These are phyloP conservation scores for Peziza echinospora DNA, from an alignment of 495 filamentous ascomycete genomes.

Conservation along the genomic window DNA sequence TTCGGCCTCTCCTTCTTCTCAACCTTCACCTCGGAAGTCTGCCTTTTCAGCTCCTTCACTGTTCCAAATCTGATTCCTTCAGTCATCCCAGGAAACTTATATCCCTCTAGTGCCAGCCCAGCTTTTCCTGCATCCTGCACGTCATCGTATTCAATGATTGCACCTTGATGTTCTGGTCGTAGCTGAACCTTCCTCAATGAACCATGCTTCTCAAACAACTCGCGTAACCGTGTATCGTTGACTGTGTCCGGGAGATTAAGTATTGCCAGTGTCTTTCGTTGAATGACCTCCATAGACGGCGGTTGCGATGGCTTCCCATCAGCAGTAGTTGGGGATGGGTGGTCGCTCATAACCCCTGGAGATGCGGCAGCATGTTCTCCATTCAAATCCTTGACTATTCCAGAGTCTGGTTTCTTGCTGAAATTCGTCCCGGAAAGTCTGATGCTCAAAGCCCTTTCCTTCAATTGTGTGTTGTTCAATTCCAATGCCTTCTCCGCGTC, in stretches of 20 bases:
- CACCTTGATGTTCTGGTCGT: slow-evolving; percentile 64
- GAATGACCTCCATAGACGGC: slow-evolving; percentile 24
- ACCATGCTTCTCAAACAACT: slow-evolving; percentile 41
- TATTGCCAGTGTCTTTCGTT: slow-evolving; percentile 38
- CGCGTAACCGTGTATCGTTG: slow-evolving; percentile 47
- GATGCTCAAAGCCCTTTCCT: background rate
- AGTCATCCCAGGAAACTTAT: slow-evolving; percentile 42
- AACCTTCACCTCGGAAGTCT: slow-evolving; percentile 23
- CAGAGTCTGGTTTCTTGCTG: background rate
- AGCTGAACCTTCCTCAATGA: slow-evolving; percentile 41
- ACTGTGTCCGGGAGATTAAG: slow-evolving; percentile 48
- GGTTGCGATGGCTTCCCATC: slow-evolving; percentile 8
- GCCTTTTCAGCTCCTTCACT: slow-evolving; percentile 27
- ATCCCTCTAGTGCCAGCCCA: slow-evolving; percentile 45
- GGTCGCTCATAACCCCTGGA: background rate
- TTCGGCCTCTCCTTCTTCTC: slow-evolving; percentile 31
- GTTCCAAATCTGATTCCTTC: slow-evolving; percentile 9
- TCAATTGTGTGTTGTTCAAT: background rate
- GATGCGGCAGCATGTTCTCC: background rate
- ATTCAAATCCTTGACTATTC: too few species aligned
- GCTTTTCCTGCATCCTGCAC: slow-evolving; percentile 53
- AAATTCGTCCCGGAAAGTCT: background rate
- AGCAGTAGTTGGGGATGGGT: slow-evolving; percentile 7
- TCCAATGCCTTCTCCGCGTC: slow-evolving; percentile 28
- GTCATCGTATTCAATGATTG: slow-evolving; percentile 60